Evolutionary conservation across 2,329 filamentous ascomycete species (phyloP).

Genomic region (Thelonectria discophora): DNA sequence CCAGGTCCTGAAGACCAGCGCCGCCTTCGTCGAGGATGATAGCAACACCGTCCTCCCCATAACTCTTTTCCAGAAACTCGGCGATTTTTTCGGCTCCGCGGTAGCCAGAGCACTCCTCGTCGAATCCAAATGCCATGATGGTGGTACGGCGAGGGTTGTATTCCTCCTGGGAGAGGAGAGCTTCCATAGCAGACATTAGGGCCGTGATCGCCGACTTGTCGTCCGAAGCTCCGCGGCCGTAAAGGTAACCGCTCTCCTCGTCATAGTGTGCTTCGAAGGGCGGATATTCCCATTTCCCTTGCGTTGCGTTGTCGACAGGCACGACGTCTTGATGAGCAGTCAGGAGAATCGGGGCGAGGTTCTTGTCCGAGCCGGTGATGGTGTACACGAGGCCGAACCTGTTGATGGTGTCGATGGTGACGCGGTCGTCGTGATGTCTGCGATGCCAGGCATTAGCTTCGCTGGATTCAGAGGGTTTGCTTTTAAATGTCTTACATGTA

Average conservation of each 20-base stretch:
- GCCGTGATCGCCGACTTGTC: slow-evolving; percentile 52
- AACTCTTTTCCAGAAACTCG: slow-evolving; percentile 56
- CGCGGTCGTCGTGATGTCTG: slow-evolving; percentile 48
- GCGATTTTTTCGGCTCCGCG: slow-evolving; percentile 64
- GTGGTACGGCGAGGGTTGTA: slow-evolving; percentile 65
- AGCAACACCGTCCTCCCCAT: slow-evolving; percentile 64
- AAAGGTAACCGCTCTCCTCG: slow-evolving; percentile 45
- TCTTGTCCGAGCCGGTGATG: slow-evolving; percentile 59
- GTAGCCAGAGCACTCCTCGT: slow-evolving; percentile 67
- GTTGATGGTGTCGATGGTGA: slow-evolving; percentile 63
- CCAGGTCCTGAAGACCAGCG: slow-evolving; percentile 59
- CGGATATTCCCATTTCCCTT: slow-evolving; percentile 47
- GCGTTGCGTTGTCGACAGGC: slow-evolving; percentile 51
- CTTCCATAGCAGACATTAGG: slow-evolving; percentile 52
- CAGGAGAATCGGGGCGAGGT: slow-evolving; percentile 52
- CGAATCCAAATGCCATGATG: slow-evolving; percentile 69
- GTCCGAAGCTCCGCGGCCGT: slow-evolving; percentile 51
- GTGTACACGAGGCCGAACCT: slow-evolving; percentile 68
- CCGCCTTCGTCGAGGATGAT: slow-evolving; percentile 71
- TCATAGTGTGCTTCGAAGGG: slow-evolving; percentile 51
- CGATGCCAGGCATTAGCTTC: neutral
- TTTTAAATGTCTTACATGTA: slow-evolving; percentile 46
- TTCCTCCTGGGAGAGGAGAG: slow-evolving; percentile 55
- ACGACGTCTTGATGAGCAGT: slow-evolving; percentile 54
- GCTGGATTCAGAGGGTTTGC: neutral